These are phyloP conservation scores for Zygnema circumcarinatum DNA, from an alignment of 139 green algal species.

Conservation along the genomic window DNA sequence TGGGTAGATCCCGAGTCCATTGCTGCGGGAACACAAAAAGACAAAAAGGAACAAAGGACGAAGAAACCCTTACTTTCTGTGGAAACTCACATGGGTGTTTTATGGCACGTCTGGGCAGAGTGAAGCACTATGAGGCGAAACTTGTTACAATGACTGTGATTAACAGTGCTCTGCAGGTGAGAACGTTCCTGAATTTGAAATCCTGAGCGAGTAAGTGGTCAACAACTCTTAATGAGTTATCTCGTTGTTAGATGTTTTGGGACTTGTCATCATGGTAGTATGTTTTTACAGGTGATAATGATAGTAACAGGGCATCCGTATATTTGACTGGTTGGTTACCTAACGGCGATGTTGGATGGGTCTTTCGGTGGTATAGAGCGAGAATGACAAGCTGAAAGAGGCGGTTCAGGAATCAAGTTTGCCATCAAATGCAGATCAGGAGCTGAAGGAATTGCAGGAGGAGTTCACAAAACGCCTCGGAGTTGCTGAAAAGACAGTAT, in stretches of 20 bases:
- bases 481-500: slow-evolving; percentile 53
- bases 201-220: no score
- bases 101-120: slow-evolving; percentile 63
- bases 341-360: no score
- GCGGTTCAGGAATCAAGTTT: slow-evolving; percentile 16
- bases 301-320: no score
- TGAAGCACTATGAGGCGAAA: slow-evolving; percentile 83
- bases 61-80: neutral
- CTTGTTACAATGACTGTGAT: slow-evolving; percentile 84
- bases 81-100: neutral
- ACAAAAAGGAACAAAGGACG: neutral
- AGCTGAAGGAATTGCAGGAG: slow-evolving; percentile 82
- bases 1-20: no score
- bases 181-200: no score
- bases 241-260: no score
- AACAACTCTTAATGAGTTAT: no score
- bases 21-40: neutral
- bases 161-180: slow-evolving; percentile 80
- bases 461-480: slow-evolving; percentile 81
- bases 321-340: no score
- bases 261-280: no score
- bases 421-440: slow-evolving; percentile 64
- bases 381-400: slow-evolving; percentile 73
- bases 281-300: no score
- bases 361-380: slow-evolving; percentile 64